Percentiles rank a stretch among this genome's conserved stretches.
These are phyloP conservation scores for Penicillium canescens DNA, from an alignment of 495 filamentous ascomycete genomes.

Conservation along the genomic window DNA sequence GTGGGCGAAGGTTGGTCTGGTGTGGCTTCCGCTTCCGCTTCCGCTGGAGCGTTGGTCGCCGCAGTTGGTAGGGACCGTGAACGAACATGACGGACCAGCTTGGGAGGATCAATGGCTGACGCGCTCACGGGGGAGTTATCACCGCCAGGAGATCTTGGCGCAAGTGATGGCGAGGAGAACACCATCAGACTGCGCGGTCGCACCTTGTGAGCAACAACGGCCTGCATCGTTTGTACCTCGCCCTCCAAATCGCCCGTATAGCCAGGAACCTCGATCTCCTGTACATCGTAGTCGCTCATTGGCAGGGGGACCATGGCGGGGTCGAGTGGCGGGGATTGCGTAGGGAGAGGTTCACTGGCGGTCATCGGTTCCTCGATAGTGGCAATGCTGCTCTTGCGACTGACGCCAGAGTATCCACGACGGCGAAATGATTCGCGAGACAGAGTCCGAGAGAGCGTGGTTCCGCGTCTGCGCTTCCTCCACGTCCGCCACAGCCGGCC, in stretches of 20 bases:
- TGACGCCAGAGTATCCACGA: slow-evolving; percentile 31
- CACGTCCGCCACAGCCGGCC: slow-evolving; percentile 93
- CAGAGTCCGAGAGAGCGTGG: slow-evolving; percentile 37
- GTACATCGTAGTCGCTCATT: slow-evolving; percentile 64
- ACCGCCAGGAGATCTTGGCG: slow-evolving; percentile 34
- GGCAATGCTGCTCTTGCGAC: slow-evolving; percentile 41
- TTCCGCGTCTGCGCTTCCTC: slow-evolving; percentile 71
- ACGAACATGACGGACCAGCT: slow-evolving; percentile 44
- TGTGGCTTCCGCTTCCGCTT: slow-evolving; percentile 13
- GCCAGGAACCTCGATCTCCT: slow-evolving; percentile 73
- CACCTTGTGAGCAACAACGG: slow-evolving; percentile 45
- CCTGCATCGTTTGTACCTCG: slow-evolving; percentile 54
- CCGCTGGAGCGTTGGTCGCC: slow-evolving; percentile 16
- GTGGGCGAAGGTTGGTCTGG: slow-evolving; percentile 28
- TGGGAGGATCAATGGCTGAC: slow-evolving; percentile 19
- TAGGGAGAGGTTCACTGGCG: slow-evolving; percentile 19
- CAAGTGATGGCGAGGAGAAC: slow-evolving; percentile 38
- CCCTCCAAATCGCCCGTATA: slow-evolving; percentile 59
- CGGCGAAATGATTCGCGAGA: slow-evolving; percentile 48
- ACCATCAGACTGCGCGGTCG: slow-evolving; percentile 67
- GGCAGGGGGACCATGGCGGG: slow-evolving; percentile 64
- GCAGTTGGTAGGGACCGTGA: slow-evolving; percentile 55
- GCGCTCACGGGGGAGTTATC: slow-evolving; percentile 31
- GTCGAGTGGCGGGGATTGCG: slow-evolving; percentile 34
- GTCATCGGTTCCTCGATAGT: slow-evolving; percentile 36